phyloP scores from a whole-genome alignment of 805 yeast species.

The Wickerhamiella spandovensis region DNA sequence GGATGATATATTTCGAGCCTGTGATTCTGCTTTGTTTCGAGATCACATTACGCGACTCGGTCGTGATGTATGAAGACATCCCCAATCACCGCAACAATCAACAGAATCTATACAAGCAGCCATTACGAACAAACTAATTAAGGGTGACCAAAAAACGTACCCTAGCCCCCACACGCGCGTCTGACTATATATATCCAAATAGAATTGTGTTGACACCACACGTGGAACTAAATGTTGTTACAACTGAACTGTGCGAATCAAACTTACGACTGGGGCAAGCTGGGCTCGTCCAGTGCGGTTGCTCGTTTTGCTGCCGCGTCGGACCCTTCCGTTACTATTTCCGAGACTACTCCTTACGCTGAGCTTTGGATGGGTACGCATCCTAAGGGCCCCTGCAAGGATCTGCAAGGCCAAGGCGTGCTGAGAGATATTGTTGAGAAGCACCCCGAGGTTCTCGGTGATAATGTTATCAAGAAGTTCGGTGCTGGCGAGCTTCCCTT shows the following conservation, averaged over 20 bases:
- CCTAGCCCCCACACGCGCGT: neutral
- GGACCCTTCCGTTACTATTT: constrained; percentile 46
- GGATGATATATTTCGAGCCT: constrained; percentile 26
- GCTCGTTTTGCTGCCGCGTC: constrained; percentile 73
- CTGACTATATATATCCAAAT: no score
- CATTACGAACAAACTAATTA: no score
- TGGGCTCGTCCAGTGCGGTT: constrained; percentile 75
- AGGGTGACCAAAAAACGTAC: neutral
- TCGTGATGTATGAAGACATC: constrained; percentile 11
- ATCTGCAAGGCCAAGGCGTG: constrained; percentile 31
- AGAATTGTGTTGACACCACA: no score
- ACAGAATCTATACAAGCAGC: no score
- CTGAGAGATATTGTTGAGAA: constrained; percentile 54
- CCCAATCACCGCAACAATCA: no score
- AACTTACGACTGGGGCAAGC: constrained; percentile 78
- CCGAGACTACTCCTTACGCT: constrained; percentile 78
- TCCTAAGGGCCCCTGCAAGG: constrained; percentile 71
- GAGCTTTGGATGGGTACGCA: constrained; percentile 99
- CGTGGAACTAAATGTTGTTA: constrained; percentile 13
- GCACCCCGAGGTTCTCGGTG: constrained; percentile 51
- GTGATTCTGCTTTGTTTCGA: constrained; percentile 23
- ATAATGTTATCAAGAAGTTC: constrained; percentile 46
- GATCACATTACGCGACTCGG: constrained; percentile 26
- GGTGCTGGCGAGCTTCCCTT: constrained; percentile 75
- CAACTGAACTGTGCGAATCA: constrained; percentile 38